A percentile compares a stretch with the other conserved stretches of the same genome.
These are phyloP conservation scores for Citrus unshiu DNA, from an alignment of 345 rosid species.

Conservation along the genomic window DNA sequence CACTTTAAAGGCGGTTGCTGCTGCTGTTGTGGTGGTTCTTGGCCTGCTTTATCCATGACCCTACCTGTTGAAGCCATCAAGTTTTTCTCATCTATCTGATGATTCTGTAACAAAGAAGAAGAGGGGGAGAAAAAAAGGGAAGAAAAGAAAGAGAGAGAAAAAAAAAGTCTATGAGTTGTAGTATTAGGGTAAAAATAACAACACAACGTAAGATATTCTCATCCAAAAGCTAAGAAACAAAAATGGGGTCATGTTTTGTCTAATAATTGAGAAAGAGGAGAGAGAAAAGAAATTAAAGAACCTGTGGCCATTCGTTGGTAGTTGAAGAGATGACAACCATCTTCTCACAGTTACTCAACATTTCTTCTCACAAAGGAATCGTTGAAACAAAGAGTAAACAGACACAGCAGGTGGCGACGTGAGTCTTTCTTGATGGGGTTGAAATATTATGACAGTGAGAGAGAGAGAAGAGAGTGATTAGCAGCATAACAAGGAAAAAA, in stretches of 20 bases:
- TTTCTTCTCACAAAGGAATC: constrained; percentile 48
- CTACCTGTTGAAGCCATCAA: constrained; percentile 45
- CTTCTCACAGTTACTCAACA: constrained; percentile 57
- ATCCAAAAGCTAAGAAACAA: constrained; percentile 58
- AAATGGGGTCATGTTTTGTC: constrained; percentile 46
- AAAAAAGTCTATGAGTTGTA: constrained; percentile 13
- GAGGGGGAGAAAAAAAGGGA: constrained; percentile 5
- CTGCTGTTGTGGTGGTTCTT: constrained; percentile 33
- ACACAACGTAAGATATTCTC: constrained; percentile 36
- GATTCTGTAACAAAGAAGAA: constrained; percentile 34
- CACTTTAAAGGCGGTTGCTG: constrained; percentile 54
- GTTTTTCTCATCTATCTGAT: constrained; percentile 43
- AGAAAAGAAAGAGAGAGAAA: constrained; percentile 6
- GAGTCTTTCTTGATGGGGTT: constrained; percentile 37
- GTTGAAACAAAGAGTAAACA: constrained; percentile 59
- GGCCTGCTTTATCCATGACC: constrained; percentile 37
- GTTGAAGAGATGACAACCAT: constrained; percentile 58
- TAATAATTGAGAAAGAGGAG: constrained; percentile 40
- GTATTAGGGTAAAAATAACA: constrained; percentile 32
- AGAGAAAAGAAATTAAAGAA: constrained; percentile 28
- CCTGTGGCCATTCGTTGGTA: constrained; percentile 65
- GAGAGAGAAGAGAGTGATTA: constrained; percentile 2
- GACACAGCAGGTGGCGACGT: constrained; percentile 71
- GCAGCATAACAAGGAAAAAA: constrained; percentile 1
- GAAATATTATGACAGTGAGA: constrained; percentile 8